A percentile compares a stretch with the other conserved stretches of the same genome.
These are phyloP conservation scores for Spathaspora gorwiae DNA, from an alignment of 805 yeast genomes.

Conservation along the genomic window DNA sequence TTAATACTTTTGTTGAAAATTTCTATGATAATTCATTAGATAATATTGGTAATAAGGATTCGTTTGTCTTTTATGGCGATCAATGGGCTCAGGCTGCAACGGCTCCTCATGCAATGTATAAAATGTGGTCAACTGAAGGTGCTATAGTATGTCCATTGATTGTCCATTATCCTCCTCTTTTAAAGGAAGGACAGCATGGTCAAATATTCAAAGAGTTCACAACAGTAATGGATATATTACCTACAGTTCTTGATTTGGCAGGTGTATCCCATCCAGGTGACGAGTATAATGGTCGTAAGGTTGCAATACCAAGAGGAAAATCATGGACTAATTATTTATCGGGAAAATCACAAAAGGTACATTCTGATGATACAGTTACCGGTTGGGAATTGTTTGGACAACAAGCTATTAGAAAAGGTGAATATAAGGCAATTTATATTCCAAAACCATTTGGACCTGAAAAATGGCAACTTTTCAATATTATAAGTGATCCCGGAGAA, in stretches of 20 bases:
- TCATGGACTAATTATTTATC: slow-evolving; percentile 40
- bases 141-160: slow-evolving; percentile 57
- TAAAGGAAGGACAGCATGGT: slow-evolving; percentile 19
- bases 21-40: slow-evolving; percentile 40
- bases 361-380: slow-evolving; percentile 39
- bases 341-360: slow-evolving; percentile 25
- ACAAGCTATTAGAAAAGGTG: slow-evolving; percentile 50
- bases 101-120: slow-evolving; percentile 51
- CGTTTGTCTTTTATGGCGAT: slow-evolving; percentile 50
- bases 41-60: slow-evolving; percentile 45
- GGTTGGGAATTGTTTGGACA: slow-evolving; percentile 61
- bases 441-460: slow-evolving; percentile 48
- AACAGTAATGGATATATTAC: slow-evolving; percentile 59
- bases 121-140: slow-evolving; percentile 57
- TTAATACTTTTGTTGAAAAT: slow-evolving; percentile 20
- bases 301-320: slow-evolving; percentile 42
- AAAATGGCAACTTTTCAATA: slow-evolving; percentile 46
- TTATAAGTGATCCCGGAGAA: slow-evolving; percentile 49
- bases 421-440: slow-evolving; percentile 44
- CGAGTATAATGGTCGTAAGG: slow-evolving; percentile 37
- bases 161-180: slow-evolving; percentile 38
- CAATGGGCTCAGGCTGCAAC: slow-evolving; percentile 64
- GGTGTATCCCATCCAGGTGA: slow-evolving; percentile 41
- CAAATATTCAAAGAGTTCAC: slow-evolving; percentile 35
- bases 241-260: slow-evolving; percentile 50